Evolutionary conservation across 208 protist species (phyloP), one percentile per base, ranked within the genome.

Genomic region (Trypanosoma mega): DNA sequence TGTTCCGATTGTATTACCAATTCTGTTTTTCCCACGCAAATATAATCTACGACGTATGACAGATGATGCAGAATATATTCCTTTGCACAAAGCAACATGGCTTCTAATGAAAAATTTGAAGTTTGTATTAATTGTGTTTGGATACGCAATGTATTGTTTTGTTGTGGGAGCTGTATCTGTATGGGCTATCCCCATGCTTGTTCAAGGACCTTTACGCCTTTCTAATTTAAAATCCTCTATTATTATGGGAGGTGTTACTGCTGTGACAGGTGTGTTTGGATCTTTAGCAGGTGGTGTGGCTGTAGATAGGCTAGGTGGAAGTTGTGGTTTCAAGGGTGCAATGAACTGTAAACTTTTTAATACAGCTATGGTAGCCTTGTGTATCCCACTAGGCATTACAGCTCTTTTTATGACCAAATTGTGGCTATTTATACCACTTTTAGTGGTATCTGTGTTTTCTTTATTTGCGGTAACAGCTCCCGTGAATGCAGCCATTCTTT

Each of bases 121-220:
- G 18, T 97, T 85, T 49, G 11, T 90, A 30, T 60, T 92, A 46
- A 71, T 84, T 23, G 70, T 89, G 0, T 58, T 90, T 26, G 92
- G 89, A 29, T 90, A 90, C 51, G 69, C 82, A n/a, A 74, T 74
- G 29, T 93, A 92, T 73, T 93, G 78, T 55, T 95, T 95, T 53
- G 85, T 92, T n/a, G 61, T 86, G 9, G 89, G 88, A 1, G 86
- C 78, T 21, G 58, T 96, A 37, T 78, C 85, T 0, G 80, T 85
- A 14, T 97, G 89, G 88, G 80, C 73, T 23, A 90, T 93, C 26
- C 76, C 78, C 20, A 64, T 93, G 26, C 68, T 96, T 30, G 67
- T 77, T n/a, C 71, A 90, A 39, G 81, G 85, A 0, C 87, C 82
- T 1, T 54, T 96, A 52, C 58, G 62, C 14, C 48, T 92, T 12